Percentiles rank a stretch among this genome's conserved stretches.
These are phyloP conservation scores for Mycena metata DNA, from an alignment of 768 basidiomycete genomes.

Conservation along the genomic window DNA sequence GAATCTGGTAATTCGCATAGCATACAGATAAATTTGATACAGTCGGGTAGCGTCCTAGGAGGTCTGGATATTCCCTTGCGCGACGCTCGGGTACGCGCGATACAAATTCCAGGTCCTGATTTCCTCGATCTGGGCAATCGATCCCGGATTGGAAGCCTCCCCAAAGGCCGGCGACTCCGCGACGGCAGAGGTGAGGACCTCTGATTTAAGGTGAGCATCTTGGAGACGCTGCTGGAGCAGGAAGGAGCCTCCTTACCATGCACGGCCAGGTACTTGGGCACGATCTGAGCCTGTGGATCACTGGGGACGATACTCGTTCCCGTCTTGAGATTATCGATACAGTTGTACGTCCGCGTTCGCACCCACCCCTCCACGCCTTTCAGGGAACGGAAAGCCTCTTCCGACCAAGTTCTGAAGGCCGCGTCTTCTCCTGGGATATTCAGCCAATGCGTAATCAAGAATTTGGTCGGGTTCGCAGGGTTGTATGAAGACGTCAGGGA, in stretches of 20 bases:
- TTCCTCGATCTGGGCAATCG: constrained; percentile 41
- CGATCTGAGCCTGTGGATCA: constrained; percentile 48
- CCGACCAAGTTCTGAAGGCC: constrained; percentile 44
- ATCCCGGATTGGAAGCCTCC: constrained; percentile 32
- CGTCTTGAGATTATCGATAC: constrained; percentile 56
- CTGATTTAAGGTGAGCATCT: constrained; percentile 32
- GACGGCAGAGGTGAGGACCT: constrained; percentile 36
- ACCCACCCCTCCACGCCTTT: constrained; percentile 52
- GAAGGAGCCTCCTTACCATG: constrained; percentile 50
- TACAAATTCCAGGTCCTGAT: constrained; percentile 59
- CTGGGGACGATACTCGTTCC: constrained; percentile 44
- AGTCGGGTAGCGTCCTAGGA: neutral
- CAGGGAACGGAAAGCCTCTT: constrained; percentile 36
- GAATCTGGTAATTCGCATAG: constrained; percentile 9
- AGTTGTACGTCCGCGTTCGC: constrained; percentile 54
- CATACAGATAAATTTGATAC: constrained; percentile 7
- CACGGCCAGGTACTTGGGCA: constrained; percentile 54
- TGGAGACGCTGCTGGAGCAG: neutral
- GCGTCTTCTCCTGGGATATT: constrained; percentile 31
- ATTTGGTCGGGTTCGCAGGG: constrained; percentile 46
- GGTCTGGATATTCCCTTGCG: constrained; percentile 52
- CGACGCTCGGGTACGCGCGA: constrained; percentile 61
- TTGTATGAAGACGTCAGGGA: constrained; percentile 49
- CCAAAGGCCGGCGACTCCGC: constrained; percentile 38
- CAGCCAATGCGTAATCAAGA: constrained; percentile 51